Conservation (phyloP, 805 yeast species). For the Starmerella stigmatis region DNA sequence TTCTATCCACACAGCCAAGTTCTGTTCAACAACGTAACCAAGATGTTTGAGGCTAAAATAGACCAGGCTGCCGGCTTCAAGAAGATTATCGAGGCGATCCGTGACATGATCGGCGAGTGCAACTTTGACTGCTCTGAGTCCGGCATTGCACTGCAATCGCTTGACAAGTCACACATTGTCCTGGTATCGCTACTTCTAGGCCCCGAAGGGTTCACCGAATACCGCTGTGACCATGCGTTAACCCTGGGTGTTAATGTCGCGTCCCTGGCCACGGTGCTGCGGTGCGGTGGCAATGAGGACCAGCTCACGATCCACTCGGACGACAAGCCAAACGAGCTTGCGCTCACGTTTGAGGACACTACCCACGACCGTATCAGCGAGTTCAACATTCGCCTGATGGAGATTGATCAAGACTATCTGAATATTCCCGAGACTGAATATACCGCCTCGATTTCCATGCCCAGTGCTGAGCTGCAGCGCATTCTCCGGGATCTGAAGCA, state of each 20-base stretch:
- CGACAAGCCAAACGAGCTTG: conserved; percentile 68
- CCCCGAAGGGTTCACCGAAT: conserved; percentile 76
- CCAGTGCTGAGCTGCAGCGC: conserved; percentile 78
- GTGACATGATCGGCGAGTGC: conserved; percentile 88
- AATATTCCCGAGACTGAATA: conserved; percentile 89
- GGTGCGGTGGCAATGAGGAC: conserved; percentile 85
- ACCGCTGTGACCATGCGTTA: conserved; percentile 89
- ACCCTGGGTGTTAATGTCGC: conserved; percentile 86
- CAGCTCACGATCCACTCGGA: conserved; percentile 82
- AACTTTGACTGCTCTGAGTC: conserved; percentile 93
- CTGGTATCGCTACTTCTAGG: conserved; percentile 82
- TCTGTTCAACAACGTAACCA: no score
- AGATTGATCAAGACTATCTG: conserved; percentile 88
- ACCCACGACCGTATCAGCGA: conserved; percentile 86
- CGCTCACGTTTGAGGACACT: conserved; percentile 81
- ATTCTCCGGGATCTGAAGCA: conserved; percentile 79
- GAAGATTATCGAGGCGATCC: conserved; percentile 86
- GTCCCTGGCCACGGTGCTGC: conserved; percentile 77
- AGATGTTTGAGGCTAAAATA: conserved; percentile 94
- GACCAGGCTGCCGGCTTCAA: conserved; percentile 86
- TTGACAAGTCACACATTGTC: conserved; percentile 92
- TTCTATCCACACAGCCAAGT: background rate
- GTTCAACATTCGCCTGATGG: conserved; percentile 85
- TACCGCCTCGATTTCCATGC: conserved; percentile 77
- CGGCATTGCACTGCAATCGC: conserved; percentile 94